Percentiles rank a stretch among this genome's conserved stretches.
Evolutionary conservation across 306 rosid genomes (phyloP).

Genomic region (Parietaria judaica): DNA sequence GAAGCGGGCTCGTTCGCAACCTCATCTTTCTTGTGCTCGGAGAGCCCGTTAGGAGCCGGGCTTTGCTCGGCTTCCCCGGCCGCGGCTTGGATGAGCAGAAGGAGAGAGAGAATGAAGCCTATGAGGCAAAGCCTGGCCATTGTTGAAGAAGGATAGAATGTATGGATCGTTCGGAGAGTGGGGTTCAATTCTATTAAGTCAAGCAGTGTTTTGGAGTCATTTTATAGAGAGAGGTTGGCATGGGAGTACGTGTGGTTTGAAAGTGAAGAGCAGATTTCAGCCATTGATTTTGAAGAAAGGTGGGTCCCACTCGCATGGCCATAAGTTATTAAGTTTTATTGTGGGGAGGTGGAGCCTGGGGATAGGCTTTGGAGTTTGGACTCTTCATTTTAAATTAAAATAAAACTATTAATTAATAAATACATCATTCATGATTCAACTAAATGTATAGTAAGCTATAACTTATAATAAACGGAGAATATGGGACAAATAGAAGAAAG

Average conservation of each 20-base stretch:
- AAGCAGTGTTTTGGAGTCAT: conserved; percentile 5
- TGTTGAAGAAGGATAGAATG: background rate
- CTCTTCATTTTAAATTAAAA: too few species aligned
- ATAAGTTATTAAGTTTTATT: background rate
- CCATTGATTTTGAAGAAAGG: conserved; percentile 1
- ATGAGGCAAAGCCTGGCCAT: conserved; percentile 42
- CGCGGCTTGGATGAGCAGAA: conserved; percentile 36
- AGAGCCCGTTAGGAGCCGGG: conserved; percentile 18
- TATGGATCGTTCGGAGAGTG: too few species aligned
- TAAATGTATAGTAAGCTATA: too few species aligned
- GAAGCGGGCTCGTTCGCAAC: conserved; percentile 21
- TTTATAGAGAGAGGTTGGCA: conserved; percentile 11
- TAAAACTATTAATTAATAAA: too few species aligned
- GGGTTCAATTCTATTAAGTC: too few species aligned
- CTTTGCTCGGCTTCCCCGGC: conserved; percentile 22
- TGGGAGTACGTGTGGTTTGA: conserved; percentile 20
- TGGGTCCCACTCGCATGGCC: conserved; percentile 36
- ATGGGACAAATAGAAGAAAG: too few species aligned
- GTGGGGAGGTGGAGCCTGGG: background rate
- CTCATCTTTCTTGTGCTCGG: conserved; percentile 13
- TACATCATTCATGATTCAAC: too few species aligned
- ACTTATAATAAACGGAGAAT: too few species aligned
- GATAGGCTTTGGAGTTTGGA: background rate
- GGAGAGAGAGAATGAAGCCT: conserved; percentile 28
- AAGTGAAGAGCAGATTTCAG: conserved; percentile 27